Conservation (phyloP, 139 green algal species). For the Astrephomene gubernaculifera region DNA sequence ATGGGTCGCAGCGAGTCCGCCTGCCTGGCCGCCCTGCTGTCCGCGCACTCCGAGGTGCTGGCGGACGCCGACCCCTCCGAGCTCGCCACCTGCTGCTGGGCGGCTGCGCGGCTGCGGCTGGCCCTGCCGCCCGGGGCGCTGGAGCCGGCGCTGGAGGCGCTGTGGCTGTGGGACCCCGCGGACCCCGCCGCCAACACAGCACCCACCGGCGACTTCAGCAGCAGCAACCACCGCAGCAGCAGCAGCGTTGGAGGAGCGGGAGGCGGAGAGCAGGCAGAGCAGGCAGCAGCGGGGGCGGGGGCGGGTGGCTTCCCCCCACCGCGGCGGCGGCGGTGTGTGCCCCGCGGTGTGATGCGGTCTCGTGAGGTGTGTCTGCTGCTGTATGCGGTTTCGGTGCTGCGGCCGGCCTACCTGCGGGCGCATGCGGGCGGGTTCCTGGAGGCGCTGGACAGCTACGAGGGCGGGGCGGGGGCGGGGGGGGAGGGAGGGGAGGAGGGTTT, state of each 20-base stretch:
- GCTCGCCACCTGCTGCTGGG: constrained; percentile 6
- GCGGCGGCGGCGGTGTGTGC: not conserved
- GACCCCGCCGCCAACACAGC: constrained; percentile 7
- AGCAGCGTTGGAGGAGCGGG: too few species aligned
- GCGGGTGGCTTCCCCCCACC: not conserved
- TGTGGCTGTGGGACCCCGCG: constrained; percentile 45
- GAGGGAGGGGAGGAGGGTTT: constrained; percentile 54
- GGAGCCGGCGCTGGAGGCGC: constrained; percentile 25
- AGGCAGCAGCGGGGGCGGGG: not conserved
- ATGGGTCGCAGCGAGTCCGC: not conserved
- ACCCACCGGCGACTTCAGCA: too few species aligned
- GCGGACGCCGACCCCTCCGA: constrained; percentile 28
- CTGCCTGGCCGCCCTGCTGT: not conserved
- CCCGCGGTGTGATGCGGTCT: not conserved
- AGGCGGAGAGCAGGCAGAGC: not conserved
- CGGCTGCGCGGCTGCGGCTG: constrained; percentile 31
- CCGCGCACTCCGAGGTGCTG: constrained; percentile 22
- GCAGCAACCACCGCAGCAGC: too few species aligned
- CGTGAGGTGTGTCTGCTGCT: constrained; percentile 36
- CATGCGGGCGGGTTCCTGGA: constrained; percentile 37
- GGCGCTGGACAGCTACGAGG: constrained; percentile 42
- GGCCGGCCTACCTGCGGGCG: constrained; percentile 3
- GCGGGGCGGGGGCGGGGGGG: constrained; percentile 52
- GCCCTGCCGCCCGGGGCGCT: not conserved
- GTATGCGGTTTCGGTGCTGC: constrained; percentile 40